A percentile compares a stretch with the other conserved stretches of the same genome.
Conservation (phyloP, 2,329 filamentous ascomycete species). For the Trichoderma koningiopsis region DNA sequence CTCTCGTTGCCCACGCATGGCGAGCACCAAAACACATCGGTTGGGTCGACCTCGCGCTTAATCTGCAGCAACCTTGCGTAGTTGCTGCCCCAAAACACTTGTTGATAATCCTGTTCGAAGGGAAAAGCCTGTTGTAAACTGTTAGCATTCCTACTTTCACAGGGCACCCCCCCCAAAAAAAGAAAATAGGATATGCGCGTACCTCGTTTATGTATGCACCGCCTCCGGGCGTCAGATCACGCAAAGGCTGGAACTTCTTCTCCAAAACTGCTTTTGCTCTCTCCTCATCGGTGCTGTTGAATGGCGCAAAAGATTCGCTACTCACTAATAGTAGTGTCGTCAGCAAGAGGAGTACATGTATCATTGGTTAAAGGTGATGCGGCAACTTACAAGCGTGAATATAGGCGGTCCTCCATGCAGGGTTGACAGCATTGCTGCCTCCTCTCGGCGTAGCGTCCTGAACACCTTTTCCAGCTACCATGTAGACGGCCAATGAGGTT, state of each 20-base stretch:
- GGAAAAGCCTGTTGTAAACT: conserved; percentile 36
- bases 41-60: conserved; percentile 50
- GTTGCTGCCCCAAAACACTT: conserved; percentile 49
- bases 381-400: conserved; percentile 44
- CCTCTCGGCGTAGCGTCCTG: conserved; percentile 47
- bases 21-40: conserved; percentile 52
- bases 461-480: conserved; percentile 50
- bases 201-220: conserved; percentile 53
- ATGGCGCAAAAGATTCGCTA: conserved; percentile 34
- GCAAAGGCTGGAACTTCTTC: conserved; percentile 39
- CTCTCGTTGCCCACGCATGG: conserved; percentile 51
- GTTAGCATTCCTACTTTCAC: not conserved
- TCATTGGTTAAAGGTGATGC: too few relatives aligned
- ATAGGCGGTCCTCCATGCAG: conserved; percentile 53
- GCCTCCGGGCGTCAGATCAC: conserved; percentile 43
- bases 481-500: conserved; percentile 38
- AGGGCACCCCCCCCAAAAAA: too few relatives aligned
- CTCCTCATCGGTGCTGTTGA: conserved; percentile 37
- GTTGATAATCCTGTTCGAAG: conserved; percentile 43
- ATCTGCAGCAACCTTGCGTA: conserved; percentile 48
- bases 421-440: conserved; percentile 50
- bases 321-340: conserved; percentile 31
- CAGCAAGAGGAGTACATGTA: not conserved
- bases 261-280: conserved; percentile 36
- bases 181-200: conserved; percentile 12